Evolutionary conservation across 148 eudicot species (phyloP).

Genomic region (Fagopyrum homotropicum): DNA sequence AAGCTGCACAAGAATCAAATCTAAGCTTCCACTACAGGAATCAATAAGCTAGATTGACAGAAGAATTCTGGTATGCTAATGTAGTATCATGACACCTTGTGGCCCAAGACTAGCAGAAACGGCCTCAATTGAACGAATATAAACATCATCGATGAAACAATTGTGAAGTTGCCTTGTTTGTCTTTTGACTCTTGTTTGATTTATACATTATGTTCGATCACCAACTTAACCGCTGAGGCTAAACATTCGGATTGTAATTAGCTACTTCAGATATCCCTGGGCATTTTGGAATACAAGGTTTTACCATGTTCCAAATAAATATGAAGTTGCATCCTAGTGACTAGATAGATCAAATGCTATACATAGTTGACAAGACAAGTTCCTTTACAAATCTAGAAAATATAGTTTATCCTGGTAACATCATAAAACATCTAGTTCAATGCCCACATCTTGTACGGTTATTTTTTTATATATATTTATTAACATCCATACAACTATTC

Average conservation of each 20-base stretch:
- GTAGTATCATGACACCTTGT: background rate
- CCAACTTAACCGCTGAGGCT: no score
- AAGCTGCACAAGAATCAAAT: background rate
- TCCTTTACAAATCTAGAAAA: background rate
- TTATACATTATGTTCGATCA: no score
- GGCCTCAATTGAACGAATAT: background rate
- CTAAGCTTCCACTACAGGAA: background rate
- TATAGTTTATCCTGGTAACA: background rate
- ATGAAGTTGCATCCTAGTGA: background rate
- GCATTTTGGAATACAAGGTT: background rate
- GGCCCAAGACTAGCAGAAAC: background rate
- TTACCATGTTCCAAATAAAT: background rate
- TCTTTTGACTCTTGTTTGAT: no score
- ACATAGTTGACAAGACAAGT: background rate
- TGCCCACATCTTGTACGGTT: no score
- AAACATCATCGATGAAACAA: background rate
- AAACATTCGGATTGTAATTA: no score
- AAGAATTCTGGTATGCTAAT: background rate
- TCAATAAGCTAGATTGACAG: background rate
- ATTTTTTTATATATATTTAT: no score
- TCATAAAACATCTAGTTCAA: background rate
- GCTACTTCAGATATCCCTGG: no score
- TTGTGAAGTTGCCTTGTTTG: no score
- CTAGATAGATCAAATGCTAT: background rate
- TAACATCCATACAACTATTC: no score